Base-by-base conservation (phyloP, 192 early-diverging fungal genomes). In the Spizellomyces sp. region DNA sequence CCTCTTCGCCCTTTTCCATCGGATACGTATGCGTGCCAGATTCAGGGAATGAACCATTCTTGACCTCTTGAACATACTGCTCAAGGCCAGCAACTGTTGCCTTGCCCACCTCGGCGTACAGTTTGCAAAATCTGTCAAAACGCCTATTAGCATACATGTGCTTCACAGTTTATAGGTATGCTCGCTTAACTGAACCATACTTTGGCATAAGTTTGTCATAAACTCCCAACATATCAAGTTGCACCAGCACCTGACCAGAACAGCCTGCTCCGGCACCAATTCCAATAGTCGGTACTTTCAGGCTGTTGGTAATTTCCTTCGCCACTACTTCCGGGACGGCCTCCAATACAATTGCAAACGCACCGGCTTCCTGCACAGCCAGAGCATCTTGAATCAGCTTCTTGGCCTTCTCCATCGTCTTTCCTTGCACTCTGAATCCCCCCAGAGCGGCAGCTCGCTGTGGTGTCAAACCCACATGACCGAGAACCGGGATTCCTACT, bases 401-500 rank as follows among this genome's bases (percentile, higher is more conserved):
- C 41, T 63, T 41, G 21, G 70, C 70, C 69, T 84, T 86, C 60
- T 85, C 78, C 0, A 87, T 84, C 12, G 95, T 93, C 67, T 94
- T 95, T 47, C 94, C 96, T 75, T 97, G 95, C 43, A 95, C 93
- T 61, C 87, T 89, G 82, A 92, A 98, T 19, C 95, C 95, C 14
- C 95, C 94, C 73, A 98, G 74, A 5, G 91, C 82, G 55, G 90
- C 82, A 48, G 91, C 90, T 5, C 95, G 87, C 77, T 98, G 98
- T 58, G 98, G 98, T 9, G 95, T 99, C 66, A 99, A 79, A 0
- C 98, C 96, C 67, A 99, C 89, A 62, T 99, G 98, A 4, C 91
- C 96, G 19, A 98, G 75, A 7, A 99, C 95, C 10, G 98, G 95
- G 27, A 98, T 92, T 22, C 98, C 98, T 3, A 95, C 90, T 42